Base-by-base conservation (phyloP, 352 stramenopile genomes). In the Pythium angustatum region DNA sequence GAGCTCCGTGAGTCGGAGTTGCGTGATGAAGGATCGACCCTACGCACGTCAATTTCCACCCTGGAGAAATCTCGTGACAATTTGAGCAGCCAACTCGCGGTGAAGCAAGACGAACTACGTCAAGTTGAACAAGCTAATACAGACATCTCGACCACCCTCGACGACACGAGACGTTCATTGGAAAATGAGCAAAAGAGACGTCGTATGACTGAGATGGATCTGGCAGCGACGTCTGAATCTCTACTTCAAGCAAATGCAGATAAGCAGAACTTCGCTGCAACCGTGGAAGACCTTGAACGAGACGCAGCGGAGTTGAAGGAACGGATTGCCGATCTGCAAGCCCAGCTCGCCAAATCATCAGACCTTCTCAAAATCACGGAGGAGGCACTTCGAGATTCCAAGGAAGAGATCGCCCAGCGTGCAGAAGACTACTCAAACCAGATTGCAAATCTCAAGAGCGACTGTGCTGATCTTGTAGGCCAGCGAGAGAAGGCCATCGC, bases 321-420 rank as follows among this genome's bases (percentile, higher is more conserved):
- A 2, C 45, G 10, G 56, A 45, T 62, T 22, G 31, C 22, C 12
- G 7, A 6, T 22, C 44, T 62, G 9, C n/a, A 52, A 15, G 56
- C 45, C 5, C 48, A 64, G 21, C 12, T 58, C 1, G 3, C n/a
- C 2, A 56, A 64, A 14, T 53, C 48, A 5, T 48, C 48, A 7
- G 48, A 64, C 10, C 21, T 50, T n/a, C 40, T 69, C 6, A 45
- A 64, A 28, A 49, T 64, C 54, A 56, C 62, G 5, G 48, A 69
- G 34, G 53, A 63, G 31, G 45, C 62, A 15, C 11, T 69, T 22
- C 61, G 52, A 17, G 51, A 62, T 33, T 62, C 52, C 30, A 62
- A 62, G 27, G 12, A 51, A 15, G 61, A 68, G 34, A 15, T 68
- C 7, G 34, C 27, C 6, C 51, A 67, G 22, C 51, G 52, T 2